Conservation (phyloP, 73 alveolate species). For the Effrenium voratum region DNA sequence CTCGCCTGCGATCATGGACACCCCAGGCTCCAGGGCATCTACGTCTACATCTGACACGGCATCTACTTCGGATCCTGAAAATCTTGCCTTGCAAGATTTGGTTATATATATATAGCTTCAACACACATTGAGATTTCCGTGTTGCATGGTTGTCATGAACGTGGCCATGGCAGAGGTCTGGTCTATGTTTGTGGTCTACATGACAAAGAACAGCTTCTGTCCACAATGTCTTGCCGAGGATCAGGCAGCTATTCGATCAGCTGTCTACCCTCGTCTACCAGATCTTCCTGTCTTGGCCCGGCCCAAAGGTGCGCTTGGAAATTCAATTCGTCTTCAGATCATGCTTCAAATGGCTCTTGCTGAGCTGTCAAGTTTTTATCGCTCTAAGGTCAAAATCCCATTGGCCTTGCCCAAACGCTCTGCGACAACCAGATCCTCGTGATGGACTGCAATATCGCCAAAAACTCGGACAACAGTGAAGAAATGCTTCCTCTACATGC, state of each 20-base stretch:
- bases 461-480: slow-evolving; percentile 13
- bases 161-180: not conserved
- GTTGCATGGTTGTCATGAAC: not conserved
- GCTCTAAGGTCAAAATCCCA: not conserved
- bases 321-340: not conserved
- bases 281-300: not conserved
- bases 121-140: no score
- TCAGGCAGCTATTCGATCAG: not conserved
- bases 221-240: not conserved
- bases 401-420: not conserved
- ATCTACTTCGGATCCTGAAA: no score
- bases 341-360: not conserved
- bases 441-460: slow-evolving; percentile 9
- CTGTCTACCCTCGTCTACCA: not conserved
- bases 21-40: no score
- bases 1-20: no score
- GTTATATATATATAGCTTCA: no score
- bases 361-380: not conserved
- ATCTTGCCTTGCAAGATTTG: no score
- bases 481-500: not conserved
- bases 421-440: not conserved
- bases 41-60: no score
- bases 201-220: not conserved
- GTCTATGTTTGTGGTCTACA: not conserved
- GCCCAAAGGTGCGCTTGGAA: slow-evolving; percentile 14